A percentile compares a stretch with the other conserved stretches of the same genome.
Evolutionary conservation across 768 basidiomycete species (phyloP).

Genomic region (Boletus sensibilis): DNA sequence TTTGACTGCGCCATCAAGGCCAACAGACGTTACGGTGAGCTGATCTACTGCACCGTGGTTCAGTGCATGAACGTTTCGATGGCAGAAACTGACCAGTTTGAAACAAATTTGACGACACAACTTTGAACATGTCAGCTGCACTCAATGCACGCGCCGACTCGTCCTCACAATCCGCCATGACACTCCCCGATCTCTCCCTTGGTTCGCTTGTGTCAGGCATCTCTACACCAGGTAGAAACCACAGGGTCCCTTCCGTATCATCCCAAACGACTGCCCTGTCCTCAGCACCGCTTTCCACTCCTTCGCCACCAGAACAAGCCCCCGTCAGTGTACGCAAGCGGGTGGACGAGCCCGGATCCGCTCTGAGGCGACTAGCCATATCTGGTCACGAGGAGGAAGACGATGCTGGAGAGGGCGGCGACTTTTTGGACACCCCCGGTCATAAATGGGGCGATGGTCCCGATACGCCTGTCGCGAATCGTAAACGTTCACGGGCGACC

Average conservation of each 20-base stretch:
- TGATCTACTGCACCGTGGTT: neutral
- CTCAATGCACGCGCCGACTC: slow-evolving; percentile 40
- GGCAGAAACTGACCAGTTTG: neutral
- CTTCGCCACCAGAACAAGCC: slow-evolving; percentile 42
- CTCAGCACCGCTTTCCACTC: slow-evolving; percentile 49
- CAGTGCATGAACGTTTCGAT: neutral
- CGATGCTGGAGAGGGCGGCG: slow-evolving; percentile 40
- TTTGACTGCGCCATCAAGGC: neutral
- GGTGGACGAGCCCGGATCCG: slow-evolving; percentile 39
- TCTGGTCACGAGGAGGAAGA: slow-evolving; percentile 36
- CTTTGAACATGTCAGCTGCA: slow-evolving; percentile 41
- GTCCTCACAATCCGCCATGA: slow-evolving; percentile 43
- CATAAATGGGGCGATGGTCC: slow-evolving; percentile 49
- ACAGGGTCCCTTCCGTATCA: slow-evolving; percentile 49
- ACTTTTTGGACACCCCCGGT: slow-evolving; percentile 55
- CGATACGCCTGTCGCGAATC: slow-evolving; percentile 51
- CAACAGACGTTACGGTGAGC: slow-evolving; percentile 11
- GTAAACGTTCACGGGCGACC: slow-evolving; percentile 41
- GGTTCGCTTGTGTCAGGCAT: slow-evolving; percentile 54
- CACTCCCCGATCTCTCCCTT: slow-evolving; percentile 59
- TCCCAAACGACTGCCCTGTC: slow-evolving; percentile 53
- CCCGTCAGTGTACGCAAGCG: slow-evolving; percentile 37
- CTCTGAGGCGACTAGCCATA: slow-evolving; percentile 39
- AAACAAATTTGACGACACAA: neutral
- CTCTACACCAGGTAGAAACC: slow-evolving; percentile 48